Percentiles rank a stretch among this genome's conserved stretches.
Evolutionary conservation across 2,329 filamentous ascomycete genomes (phyloP).

Genomic region (Grosmannia clavigera): DNA sequence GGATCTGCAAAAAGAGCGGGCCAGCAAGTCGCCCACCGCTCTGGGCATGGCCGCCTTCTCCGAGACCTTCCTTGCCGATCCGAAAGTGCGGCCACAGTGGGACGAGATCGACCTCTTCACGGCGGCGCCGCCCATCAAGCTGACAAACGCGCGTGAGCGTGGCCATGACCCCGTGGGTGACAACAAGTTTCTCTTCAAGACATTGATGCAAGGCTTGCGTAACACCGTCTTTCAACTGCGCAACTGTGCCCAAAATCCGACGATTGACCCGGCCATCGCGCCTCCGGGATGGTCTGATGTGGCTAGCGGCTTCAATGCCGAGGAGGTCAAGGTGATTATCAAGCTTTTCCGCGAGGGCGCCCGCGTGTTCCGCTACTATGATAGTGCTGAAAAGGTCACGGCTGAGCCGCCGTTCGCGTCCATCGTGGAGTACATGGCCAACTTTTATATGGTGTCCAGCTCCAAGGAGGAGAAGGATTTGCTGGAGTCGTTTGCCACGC

Average conservation of each 20-base stretch:
- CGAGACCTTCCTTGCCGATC: constrained; percentile 77
- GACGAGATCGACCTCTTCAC: constrained; percentile 93
- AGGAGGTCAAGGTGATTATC: constrained; percentile 91
- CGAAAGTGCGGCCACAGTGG: constrained; percentile 76
- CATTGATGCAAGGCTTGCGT: constrained; percentile 88
- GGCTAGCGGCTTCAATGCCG: constrained; percentile 89
- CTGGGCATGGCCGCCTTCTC: constrained; percentile 41
- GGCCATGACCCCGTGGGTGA: constrained; percentile 84
- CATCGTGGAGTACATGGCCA: constrained; percentile 83
- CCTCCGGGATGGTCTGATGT: constrained; percentile 91
- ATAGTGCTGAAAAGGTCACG: constrained; percentile 54
- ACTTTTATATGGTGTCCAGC: constrained; percentile 88
- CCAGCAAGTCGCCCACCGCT: constrained; percentile 6
- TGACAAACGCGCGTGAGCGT: constrained; percentile 78
- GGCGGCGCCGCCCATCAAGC: constrained; percentile 89
- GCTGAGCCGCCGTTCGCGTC: constrained; percentile 64
- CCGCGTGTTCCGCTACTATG: constrained; percentile 94
- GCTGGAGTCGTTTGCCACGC: constrained; percentile 91
- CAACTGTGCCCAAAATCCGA: constrained; percentile 65
- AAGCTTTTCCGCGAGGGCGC: constrained; percentile 96
- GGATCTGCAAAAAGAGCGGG: constrained; percentile 38
- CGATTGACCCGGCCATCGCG: constrained; percentile 64
- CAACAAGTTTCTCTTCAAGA: constrained; percentile 97
- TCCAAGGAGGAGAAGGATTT: constrained; percentile 95
- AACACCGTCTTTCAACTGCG: constrained; percentile 93